Percentiles rank a stretch among this genome's conserved stretches.
Evolutionary conservation across 192 early-diverging fungal genomes (phyloP).

Genomic region (Backusella sp.): DNA sequence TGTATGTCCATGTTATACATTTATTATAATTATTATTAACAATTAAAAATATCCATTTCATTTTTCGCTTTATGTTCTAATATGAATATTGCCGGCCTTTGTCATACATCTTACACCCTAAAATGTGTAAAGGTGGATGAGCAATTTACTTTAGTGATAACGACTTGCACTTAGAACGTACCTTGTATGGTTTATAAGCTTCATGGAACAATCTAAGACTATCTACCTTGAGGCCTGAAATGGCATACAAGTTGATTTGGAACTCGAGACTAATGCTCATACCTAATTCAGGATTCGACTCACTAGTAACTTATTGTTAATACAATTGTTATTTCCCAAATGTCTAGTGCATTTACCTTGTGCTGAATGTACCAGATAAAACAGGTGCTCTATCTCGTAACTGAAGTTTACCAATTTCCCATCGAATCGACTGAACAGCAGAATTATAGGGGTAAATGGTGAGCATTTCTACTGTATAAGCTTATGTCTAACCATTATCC

Average conservation of each 20-base stretch:
- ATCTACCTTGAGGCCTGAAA: conserved; percentile 74
- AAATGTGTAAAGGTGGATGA: not conserved
- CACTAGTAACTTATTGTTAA: conserved; percentile 26
- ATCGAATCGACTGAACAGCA: conserved; percentile 48
- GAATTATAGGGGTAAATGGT: not conserved
- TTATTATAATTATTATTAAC: not conserved
- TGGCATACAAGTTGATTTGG: conserved; percentile 65
- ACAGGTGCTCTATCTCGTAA: conserved; percentile 55
- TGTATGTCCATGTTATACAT: not conserved
- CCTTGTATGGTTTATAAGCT: conserved; percentile 78
- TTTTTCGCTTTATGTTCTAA: conserved; percentile 43
- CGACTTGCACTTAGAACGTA: conserved; percentile 9
- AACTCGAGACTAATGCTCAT: conserved; percentile 65
- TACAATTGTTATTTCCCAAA: not conserved
- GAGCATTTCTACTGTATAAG: not conserved
- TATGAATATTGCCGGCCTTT: conserved; percentile 62
- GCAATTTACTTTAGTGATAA: not conserved
- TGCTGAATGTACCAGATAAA: conserved; percentile 58
- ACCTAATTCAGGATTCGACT: conserved; percentile 44
- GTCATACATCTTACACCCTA: conserved; percentile 58
- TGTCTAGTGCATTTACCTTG: conserved; percentile 25
- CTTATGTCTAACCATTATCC: not conserved
- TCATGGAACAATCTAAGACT: conserved; percentile 69
- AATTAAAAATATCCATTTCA: not conserved
- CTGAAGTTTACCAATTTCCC: conserved; percentile 67